Conservation (phyloP, 768 basidiomycete species). For the Chalciporus sphaerocephalus region DNA sequence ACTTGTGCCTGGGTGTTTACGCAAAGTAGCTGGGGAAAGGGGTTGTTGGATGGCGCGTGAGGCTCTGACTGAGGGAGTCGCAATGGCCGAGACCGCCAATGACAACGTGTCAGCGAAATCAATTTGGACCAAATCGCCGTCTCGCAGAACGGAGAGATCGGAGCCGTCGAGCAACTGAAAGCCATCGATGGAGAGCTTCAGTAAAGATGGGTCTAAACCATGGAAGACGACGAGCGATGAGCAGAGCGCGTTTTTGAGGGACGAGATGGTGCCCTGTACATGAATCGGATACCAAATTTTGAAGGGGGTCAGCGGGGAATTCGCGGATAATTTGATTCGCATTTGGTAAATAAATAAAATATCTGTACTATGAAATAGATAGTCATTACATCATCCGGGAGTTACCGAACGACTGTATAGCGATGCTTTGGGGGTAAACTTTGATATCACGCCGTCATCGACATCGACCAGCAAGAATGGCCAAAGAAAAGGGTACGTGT, state of each 20-base stretch:
- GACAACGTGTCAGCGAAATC: constrained; percentile 3
- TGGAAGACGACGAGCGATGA: constrained; percentile 11
- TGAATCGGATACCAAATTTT: constrained; percentile 46
- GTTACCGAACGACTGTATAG: background rate
- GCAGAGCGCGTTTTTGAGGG: constrained; percentile 21
- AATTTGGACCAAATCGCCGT: constrained; percentile 29
- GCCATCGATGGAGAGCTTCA: constrained; percentile 26
- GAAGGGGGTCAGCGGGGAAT: constrained; percentile 43
- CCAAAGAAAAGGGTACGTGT: constrained; percentile 22
- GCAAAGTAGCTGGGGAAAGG: background rate
- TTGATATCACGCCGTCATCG: constrained; percentile 13
- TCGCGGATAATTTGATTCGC: constrained; percentile 50
- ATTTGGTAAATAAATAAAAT: constrained; percentile 14
- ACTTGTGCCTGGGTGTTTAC: background rate
- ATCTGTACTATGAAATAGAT: background rate
- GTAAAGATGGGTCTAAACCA: background rate
- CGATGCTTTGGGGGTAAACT: constrained; percentile 1
- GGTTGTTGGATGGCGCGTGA: background rate
- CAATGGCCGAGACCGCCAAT: background rate
- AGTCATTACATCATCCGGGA: background rate
- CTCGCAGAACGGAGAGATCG: constrained; percentile 23
- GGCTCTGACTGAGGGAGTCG: background rate
- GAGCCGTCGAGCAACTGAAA: constrained; percentile 28
- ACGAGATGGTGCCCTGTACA: constrained; percentile 5
- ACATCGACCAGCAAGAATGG: constrained; percentile 17